These are phyloP conservation scores for Pinus taeda DNA, from an alignment of 75 land plant genomes.

Conservation along the genomic window DNA sequence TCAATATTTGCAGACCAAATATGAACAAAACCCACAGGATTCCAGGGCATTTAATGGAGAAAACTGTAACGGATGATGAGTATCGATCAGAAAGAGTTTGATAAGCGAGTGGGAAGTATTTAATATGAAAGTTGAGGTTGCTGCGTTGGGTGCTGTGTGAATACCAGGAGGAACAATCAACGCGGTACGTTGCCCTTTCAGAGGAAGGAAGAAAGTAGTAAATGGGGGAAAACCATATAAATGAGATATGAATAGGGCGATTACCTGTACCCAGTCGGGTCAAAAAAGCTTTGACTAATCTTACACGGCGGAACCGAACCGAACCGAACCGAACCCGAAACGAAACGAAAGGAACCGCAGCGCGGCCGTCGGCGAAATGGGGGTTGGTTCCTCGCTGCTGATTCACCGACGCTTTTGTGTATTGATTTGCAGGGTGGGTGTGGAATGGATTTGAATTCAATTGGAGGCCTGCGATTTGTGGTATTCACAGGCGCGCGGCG, in stretches of 20 bases:
- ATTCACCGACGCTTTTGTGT: neutral
- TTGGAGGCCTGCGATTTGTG: no score
- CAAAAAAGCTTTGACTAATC: no score
- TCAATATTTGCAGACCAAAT: neutral
- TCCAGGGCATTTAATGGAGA: neutral
- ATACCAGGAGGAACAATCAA: conserved; percentile 3
- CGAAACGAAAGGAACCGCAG: no score
- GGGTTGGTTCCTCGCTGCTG: neutral
- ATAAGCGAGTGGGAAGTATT: neutral
- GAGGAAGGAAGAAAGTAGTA: neutral
- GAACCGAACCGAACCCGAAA: neutral
- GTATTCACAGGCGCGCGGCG: neutral
- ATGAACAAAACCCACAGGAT: neutral
- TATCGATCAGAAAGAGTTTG: neutral
- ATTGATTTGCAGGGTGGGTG: no score
- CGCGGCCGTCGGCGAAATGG: no score
- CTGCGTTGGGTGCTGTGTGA: neutral
- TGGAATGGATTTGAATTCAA: no score
- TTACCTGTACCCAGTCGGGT: neutral
- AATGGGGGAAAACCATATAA: neutral
- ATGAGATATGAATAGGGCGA: neutral
- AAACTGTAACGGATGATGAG: neutral
- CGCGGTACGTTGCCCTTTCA: neutral
- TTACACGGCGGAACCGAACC: no score
- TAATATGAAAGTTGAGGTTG: no score